phyloP scores from a whole-genome alignment of 306 rosid genomes.

The Notholithocarpus densiflorus region DNA sequence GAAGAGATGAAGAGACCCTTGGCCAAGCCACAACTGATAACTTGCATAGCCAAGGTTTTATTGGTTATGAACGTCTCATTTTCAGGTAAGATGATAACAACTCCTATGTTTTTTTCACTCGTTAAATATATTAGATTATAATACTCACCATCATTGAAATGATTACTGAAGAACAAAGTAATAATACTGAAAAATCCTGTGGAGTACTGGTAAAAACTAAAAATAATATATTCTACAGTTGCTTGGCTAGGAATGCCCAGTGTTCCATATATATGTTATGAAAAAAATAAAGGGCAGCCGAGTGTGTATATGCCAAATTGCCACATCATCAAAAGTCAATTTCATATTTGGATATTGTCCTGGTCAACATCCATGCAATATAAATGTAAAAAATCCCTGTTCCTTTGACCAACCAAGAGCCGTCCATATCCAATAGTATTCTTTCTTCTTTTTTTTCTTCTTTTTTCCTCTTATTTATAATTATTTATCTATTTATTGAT shows the following conservation, averaged over 20 bases:
- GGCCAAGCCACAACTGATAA: constrained; percentile 49
- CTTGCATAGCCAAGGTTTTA: constrained; percentile 60
- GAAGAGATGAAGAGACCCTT: constrained; percentile 57
- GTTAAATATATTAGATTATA: too few relatives aligned
- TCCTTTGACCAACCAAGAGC: not conserved
- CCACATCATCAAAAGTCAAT: not conserved
- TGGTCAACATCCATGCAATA: constrained; percentile 10
- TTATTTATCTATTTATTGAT: too few relatives aligned
- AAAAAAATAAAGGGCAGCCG: too few relatives aligned
- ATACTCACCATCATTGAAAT: too few relatives aligned
- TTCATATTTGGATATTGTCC: not conserved
- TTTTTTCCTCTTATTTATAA: too few relatives aligned
- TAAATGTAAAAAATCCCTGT: not conserved
- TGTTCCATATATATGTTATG: too few relatives aligned
- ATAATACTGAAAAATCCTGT: too few relatives aligned
- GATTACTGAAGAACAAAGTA: too few relatives aligned
- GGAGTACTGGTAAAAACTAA: too few relatives aligned
- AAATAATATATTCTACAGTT: too few relatives aligned
- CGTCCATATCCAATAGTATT: not conserved
- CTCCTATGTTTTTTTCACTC: not conserved
- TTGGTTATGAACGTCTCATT: constrained; percentile 65
- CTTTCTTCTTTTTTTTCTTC: too few relatives aligned
- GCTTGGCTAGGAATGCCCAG: too few relatives aligned
- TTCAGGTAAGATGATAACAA: constrained; percentile 46
- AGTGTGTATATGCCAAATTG: not conserved